phyloP scores from a whole-genome alignment of 1,284 basidiomycete genomes.

The Entoloma clypeatum region DNA sequence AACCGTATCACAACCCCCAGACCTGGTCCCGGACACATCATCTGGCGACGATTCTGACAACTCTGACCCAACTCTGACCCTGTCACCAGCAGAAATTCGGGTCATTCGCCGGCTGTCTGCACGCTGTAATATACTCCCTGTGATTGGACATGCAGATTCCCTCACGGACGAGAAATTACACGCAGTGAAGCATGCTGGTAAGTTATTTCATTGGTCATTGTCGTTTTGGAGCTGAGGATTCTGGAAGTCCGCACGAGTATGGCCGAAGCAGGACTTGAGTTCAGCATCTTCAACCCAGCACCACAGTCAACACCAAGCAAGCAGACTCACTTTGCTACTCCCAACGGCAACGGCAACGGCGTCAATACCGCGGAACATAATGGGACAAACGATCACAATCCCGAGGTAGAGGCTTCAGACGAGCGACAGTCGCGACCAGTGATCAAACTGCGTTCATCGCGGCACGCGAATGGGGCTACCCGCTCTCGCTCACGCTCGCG shows the following conservation, averaged over 20 bases:
- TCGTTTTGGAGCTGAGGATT: constrained; percentile 8
- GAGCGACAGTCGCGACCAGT: constrained; percentile 62
- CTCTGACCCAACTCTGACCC: constrained; percentile 47
- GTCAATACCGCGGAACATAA: constrained; percentile 21
- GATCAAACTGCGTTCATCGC: constrained; percentile 62
- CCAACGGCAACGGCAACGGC: constrained; percentile 23
- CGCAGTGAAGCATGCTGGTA: constrained; percentile 59
- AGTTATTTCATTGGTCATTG: constrained; percentile 16
- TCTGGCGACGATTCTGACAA: constrained; percentile 47
- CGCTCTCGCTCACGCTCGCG: constrained; percentile 70
- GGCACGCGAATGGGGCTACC: constrained; percentile 35
- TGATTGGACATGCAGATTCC: constrained; percentile 73
- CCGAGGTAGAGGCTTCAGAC: constrained; percentile 42
- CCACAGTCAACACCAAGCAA: constrained; percentile 25
- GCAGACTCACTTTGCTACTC: constrained; percentile 28
- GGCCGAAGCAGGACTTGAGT: constrained; percentile 57
- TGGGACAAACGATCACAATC: constrained; percentile 28
- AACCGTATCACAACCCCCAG: constrained; percentile 53
- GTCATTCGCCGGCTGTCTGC: constrained; percentile 69
- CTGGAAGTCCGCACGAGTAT: constrained; percentile 57
- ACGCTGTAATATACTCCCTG: constrained; percentile 72
- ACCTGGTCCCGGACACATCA: constrained; percentile 48
- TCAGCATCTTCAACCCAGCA: constrained; percentile 64
- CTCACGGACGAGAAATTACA: constrained; percentile 69
- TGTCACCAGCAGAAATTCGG: constrained; percentile 73